Percentiles rank a stretch among this genome's conserved stretches.
These are phyloP conservation scores for Dactylella cylindrospora DNA, from an alignment of 2,329 filamentous ascomycete genomes.

Conservation along the genomic window DNA sequence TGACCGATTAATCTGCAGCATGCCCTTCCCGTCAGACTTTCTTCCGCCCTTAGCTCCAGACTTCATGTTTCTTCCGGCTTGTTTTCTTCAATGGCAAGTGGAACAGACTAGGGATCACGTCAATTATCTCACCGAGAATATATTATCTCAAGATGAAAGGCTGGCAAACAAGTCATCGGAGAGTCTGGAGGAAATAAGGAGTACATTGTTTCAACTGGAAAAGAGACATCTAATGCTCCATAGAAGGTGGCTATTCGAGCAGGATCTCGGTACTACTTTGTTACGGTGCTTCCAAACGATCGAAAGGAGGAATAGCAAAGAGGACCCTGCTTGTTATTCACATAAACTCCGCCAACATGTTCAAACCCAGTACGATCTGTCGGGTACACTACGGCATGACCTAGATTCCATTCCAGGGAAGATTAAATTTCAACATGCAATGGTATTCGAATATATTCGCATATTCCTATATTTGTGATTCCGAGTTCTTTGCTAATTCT, in stretches of 20 bases:
- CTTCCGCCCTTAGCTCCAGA: slow-evolving; percentile 10
- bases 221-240: slow-evolving; percentile 16
- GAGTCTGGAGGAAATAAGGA: slow-evolving; percentile 16
- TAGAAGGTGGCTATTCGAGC: slow-evolving; percentile 28
- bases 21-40: slow-evolving; percentile 28
- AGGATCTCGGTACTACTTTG: slow-evolving; percentile 15
- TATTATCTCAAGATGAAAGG: slow-evolving; percentile 25
- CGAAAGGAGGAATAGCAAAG: slow-evolving; percentile 14
- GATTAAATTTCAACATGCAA: slow-evolving; percentile 35
- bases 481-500: background rate
- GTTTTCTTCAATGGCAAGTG: slow-evolving; percentile 36
- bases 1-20: slow-evolving; percentile 18
- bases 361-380: slow-evolving; percentile 19
- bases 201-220: slow-evolving; percentile 13
- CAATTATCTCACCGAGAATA: slow-evolving; percentile 15
- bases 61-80: slow-evolving; percentile 31
- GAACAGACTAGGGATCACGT: slow-evolving; percentile 22
- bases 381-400: slow-evolving; percentile 18
- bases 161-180: background rate
- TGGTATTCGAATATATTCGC: background rate
- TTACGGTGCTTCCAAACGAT: slow-evolving; percentile 24
- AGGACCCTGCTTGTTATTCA: slow-evolving; percentile 23
- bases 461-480: background rate
- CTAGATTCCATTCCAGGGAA: slow-evolving; percentile 29
- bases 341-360: slow-evolving; percentile 14